phyloP scores from a whole-genome alignment of 768 basidiomycete species.

The Lentinula aciculospora region DNA sequence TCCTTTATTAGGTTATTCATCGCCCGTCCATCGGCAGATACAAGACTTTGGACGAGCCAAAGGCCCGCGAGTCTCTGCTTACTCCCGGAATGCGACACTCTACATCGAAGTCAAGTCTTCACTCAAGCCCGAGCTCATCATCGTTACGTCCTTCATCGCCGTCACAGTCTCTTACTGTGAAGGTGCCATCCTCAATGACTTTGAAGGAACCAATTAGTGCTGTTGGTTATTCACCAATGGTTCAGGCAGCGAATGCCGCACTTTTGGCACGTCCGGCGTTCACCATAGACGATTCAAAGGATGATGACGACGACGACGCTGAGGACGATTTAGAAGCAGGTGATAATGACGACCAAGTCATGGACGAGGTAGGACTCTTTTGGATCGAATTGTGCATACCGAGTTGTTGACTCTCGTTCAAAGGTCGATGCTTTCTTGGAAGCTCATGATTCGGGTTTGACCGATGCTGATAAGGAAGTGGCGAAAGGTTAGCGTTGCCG shows the following conservation, averaged over 20 bases:
- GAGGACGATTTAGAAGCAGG: slow-evolving; percentile 47
- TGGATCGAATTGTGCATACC: slow-evolving; percentile 4
- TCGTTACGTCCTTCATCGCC: slow-evolving; percentile 27
- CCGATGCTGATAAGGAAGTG: slow-evolving; percentile 72
- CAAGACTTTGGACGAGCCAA: slow-evolving; percentile 81
- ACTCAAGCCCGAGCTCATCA: slow-evolving; percentile 23
- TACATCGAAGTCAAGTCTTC: slow-evolving; percentile 47
- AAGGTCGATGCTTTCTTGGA: slow-evolving; percentile 93
- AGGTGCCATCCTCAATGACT: slow-evolving; percentile 24
- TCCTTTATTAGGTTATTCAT: slow-evolving; percentile 49
- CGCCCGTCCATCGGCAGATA: slow-evolving; percentile 84
- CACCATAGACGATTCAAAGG: slow-evolving; percentile 92
- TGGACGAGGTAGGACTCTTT: slow-evolving; percentile 69
- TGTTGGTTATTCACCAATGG: slow-evolving; percentile 37
- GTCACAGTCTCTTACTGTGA: slow-evolving; percentile 47
- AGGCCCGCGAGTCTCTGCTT: slow-evolving; percentile 81
- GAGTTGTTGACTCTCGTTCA: not conserved
- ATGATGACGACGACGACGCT: slow-evolving; percentile 72
- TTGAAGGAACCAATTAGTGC: slow-evolving; percentile 5
- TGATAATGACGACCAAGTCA: slow-evolving; percentile 68
- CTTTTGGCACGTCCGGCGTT: slow-evolving; percentile 92
- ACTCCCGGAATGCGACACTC: slow-evolving; percentile 63
- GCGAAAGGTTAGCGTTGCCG: slow-evolving; percentile 54
- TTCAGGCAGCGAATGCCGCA: slow-evolving; percentile 72
- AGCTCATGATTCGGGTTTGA: slow-evolving; percentile 83